phyloP scores from a whole-genome alignment of 139 green algal genomes.

The Coelastrella sp. region DNA sequence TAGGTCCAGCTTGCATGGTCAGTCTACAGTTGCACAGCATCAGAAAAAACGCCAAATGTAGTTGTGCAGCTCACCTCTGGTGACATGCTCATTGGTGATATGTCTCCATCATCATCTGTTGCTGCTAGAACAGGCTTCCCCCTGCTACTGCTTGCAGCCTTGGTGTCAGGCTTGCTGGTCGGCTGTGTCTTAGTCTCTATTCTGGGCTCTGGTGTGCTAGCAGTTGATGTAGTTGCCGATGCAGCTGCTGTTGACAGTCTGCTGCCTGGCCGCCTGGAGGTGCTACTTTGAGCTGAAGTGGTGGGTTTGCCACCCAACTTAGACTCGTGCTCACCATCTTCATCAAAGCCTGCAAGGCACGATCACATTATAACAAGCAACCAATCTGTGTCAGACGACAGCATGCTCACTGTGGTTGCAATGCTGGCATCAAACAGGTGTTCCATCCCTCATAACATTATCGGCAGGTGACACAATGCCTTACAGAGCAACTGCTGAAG shows the following conservation, averaged over 20 bases:
- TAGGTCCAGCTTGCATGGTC: not conserved
- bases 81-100: constrained; percentile 44
- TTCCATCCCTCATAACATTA: not conserved
- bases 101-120: constrained; percentile 47
- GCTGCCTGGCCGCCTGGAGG: not conserved
- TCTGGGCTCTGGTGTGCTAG: not conserved
- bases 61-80: not conserved
- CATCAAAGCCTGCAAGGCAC: constrained; percentile 46
- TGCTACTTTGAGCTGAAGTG: not conserved
- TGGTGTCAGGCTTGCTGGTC: not conserved
- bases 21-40: too few relatives aligned
- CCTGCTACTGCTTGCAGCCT: not conserved
- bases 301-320: not conserved
- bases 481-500: not conserved
- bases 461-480: not conserved
- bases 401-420: too few relatives aligned
- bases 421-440: too few relatives aligned
- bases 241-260: not conserved
- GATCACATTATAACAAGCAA: too few relatives aligned
- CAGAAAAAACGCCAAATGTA: too few relatives aligned
- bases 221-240: not conserved
- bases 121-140: not conserved
- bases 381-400: too few relatives aligned
- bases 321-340: constrained; percentile 11
- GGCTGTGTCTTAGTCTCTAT: not conserved